phyloP scores from a whole-genome alignment of 495 filamentous ascomycete species.

The Friedmanniomyces endolithicus region DNA sequence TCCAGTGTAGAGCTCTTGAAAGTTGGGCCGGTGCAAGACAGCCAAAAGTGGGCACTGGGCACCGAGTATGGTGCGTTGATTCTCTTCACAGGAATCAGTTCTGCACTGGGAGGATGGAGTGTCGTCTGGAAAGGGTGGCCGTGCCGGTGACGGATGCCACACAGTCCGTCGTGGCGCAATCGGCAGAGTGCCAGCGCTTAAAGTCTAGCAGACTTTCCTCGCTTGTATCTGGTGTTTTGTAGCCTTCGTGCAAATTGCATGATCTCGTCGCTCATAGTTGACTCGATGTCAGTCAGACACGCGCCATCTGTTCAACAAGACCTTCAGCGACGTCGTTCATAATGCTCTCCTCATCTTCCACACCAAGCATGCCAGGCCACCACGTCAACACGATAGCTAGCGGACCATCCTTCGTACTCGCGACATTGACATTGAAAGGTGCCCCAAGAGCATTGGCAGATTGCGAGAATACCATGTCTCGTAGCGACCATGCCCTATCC shows the following conservation, averaged over 20 bases:
- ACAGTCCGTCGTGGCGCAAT: no score
- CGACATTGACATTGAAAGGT: conserved; percentile 7
- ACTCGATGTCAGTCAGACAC: neutral
- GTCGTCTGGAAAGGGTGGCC: conserved; percentile 4
- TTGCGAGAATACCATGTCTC: conserved; percentile 10
- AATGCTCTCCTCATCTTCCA: conserved; percentile 1
- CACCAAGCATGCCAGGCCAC: conserved; percentile 18
- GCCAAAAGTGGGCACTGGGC: conserved; percentile 29
- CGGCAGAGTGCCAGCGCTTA: no score
- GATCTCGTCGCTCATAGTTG: no score
- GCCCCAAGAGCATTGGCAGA: conserved; percentile 9
- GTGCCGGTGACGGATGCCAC: neutral
- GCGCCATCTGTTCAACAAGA: neutral
- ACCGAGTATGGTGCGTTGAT: conserved; percentile 44
- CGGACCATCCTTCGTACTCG: conserved; percentile 9
- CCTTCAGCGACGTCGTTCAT: neutral
- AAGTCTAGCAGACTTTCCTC: no score
- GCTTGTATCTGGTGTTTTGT: no score
- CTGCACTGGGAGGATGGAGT: conserved; percentile 35
- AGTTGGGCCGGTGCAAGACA: conserved; percentile 5
- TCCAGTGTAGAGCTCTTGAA: conserved; percentile 16
- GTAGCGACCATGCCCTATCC: neutral
- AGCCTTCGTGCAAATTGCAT: no score
- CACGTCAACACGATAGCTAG: conserved; percentile 22
- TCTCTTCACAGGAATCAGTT: conserved; percentile 45